Evolutionary conservation across 257 asterid genomes (phyloP).

Genomic region (Scutellaria barbata): DNA sequence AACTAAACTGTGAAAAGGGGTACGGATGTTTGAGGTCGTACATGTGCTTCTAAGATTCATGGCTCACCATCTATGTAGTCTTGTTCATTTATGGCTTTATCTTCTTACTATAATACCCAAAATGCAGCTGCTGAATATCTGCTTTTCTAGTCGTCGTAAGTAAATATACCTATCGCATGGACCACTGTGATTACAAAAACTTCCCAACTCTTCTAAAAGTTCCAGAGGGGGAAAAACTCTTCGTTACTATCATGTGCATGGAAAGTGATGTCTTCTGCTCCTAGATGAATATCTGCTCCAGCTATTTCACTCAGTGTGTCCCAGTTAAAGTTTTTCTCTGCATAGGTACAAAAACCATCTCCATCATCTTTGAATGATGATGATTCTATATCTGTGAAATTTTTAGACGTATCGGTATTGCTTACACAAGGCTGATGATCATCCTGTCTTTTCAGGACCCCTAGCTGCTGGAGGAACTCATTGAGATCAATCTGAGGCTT

Average conservation of each 20-base stretch:
- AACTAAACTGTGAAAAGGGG: slow-evolving; percentile 24
- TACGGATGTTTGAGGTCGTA: background rate
- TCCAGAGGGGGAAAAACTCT: slow-evolving; percentile 68
- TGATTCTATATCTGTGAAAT: slow-evolving; percentile 49
- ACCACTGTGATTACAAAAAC: slow-evolving; percentile 27
- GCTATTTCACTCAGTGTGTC: slow-evolving; percentile 67
- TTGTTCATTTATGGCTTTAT: background rate
- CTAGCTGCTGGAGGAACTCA: slow-evolving; percentile 88
- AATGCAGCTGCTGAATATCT: slow-evolving; percentile 32
- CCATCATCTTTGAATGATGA: slow-evolving; percentile 43
- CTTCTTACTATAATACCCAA: slow-evolving; percentile 31
- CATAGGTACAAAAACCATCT: slow-evolving; percentile 41
- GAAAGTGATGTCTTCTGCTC: slow-evolving; percentile 46
- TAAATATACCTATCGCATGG: slow-evolving; percentile 27
- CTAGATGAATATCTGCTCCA: slow-evolving; percentile 57
- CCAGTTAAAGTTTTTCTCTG: slow-evolving; percentile 70
- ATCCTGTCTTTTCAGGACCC: slow-evolving; percentile 67
- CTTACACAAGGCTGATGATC: slow-evolving; percentile 46
- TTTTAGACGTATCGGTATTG: slow-evolving; percentile 35
- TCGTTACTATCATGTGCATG: slow-evolving; percentile 52
- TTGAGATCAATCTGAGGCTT: slow-evolving; percentile 95
- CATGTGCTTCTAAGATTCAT: background rate
- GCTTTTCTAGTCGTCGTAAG: slow-evolving; percentile 31
- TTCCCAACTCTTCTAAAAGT: slow-evolving; percentile 42
- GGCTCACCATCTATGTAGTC: slow-evolving; percentile 5